A percentile compares a stretch with the other conserved stretches of the same genome.
Conservation (phyloP, 2,329 filamentous ascomycete genomes). For the Aspergillus latus region DNA sequence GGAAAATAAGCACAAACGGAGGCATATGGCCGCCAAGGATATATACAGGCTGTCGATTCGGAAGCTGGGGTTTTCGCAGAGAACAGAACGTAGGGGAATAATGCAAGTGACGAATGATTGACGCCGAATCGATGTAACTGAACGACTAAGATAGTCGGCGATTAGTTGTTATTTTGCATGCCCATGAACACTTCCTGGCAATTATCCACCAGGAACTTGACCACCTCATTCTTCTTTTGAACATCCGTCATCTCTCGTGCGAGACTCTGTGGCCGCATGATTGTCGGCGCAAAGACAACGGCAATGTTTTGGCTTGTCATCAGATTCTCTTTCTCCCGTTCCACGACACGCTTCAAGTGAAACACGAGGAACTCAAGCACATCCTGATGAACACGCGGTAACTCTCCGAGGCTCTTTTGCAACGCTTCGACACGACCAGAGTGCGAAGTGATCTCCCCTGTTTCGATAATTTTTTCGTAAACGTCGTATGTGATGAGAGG, state of each 20-base stretch:
- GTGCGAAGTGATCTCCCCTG: slow-evolving; percentile 61
- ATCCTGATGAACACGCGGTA: slow-evolving; percentile 82
- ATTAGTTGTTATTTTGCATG: slow-evolving; percentile 30
- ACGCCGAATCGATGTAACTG: background rate
- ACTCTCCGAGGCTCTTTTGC: slow-evolving; percentile 69
- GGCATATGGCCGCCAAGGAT: slow-evolving; percentile 5
- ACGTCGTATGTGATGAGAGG: slow-evolving; percentile 90
- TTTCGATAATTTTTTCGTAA: slow-evolving; percentile 82
- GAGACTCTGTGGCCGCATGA: slow-evolving; percentile 87
- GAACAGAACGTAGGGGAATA: slow-evolving; percentile 8
- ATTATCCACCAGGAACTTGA: slow-evolving; percentile 92
- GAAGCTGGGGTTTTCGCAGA: slow-evolving; percentile 12
- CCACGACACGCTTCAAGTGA: slow-evolving; percentile 84
- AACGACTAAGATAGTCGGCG: background rate
- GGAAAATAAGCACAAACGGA: background rate
- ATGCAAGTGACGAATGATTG: background rate
- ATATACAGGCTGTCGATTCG: slow-evolving; percentile 28
- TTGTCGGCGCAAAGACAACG: slow-evolving; percentile 95
- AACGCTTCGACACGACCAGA: slow-evolving; percentile 70
- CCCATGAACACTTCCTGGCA: slow-evolving; percentile 73
- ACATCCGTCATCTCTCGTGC: slow-evolving; percentile 96
- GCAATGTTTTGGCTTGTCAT: slow-evolving; percentile 97
- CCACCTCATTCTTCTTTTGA: slow-evolving; percentile 84
- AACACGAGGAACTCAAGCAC: slow-evolving; percentile 92
- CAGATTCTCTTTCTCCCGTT: slow-evolving; percentile 79